A percentile compares a stretch with the other conserved stretches of the same genome.
Conservation (phyloP, 768 basidiomycete species). For the Lactarius quietus region DNA sequence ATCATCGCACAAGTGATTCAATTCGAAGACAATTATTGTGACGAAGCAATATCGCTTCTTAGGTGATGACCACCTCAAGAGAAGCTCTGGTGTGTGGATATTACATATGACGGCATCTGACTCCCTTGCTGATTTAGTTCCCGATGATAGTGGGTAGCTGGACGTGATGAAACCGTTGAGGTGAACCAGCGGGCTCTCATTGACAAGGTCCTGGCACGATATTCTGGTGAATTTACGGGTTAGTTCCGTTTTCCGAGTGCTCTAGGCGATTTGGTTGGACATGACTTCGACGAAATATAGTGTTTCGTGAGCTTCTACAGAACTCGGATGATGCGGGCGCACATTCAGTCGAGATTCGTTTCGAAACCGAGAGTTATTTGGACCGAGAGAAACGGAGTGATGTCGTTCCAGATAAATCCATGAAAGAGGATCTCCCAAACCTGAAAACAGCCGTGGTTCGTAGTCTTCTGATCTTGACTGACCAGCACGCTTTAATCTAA, state of each 20-base stretch:
- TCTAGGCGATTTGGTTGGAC: background rate
- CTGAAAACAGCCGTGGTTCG: constrained; percentile 60
- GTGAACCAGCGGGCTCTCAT: constrained; percentile 96
- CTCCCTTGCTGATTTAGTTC: background rate
- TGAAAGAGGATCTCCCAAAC: constrained; percentile 46
- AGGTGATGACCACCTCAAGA: constrained; percentile 11
- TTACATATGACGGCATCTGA: background rate
- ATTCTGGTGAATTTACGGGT: constrained; percentile 92
- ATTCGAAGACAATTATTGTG: background rate
- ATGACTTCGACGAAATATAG: constrained; percentile 29
- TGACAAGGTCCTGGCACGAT: constrained; percentile 94
- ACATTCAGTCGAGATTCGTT: constrained; percentile 70
- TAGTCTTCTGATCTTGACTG: constrained; percentile 6
- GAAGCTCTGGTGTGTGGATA: constrained; percentile 17
- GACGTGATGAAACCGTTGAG: constrained; percentile 78
- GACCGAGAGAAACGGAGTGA: constrained; percentile 32
- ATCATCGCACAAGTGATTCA: background rate
- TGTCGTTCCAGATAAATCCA: background rate
- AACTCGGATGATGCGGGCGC: constrained; percentile 93
- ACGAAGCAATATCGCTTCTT: background rate
- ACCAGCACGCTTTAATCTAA: background rate
- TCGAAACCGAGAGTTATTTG: constrained; percentile 58
- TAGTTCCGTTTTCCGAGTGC: constrained; percentile 14
- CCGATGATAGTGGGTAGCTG: constrained; percentile 45
- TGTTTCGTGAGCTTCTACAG: constrained; percentile 84